Percentiles rank a stretch among this genome's conserved stretches.
phyloP scores from a whole-genome alignment of 179 eudicot genomes.

The Beta macrorhiza region DNA sequence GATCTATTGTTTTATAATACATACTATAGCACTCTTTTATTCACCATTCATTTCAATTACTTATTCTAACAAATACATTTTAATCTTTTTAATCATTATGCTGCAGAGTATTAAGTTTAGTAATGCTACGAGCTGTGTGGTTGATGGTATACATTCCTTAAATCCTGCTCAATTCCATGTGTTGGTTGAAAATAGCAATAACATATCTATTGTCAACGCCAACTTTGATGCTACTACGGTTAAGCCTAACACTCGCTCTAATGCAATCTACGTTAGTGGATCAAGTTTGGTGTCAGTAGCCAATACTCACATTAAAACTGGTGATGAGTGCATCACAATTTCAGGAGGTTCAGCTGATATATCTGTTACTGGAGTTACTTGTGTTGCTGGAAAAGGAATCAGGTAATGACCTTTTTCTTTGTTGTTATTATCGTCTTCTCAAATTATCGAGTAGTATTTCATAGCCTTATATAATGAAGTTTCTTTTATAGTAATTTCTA shows the following conservation, averaged over 20 bases:
- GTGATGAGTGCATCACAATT: constrained; percentile 32
- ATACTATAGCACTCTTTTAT: no score
- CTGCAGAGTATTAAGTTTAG: constrained; percentile 26
- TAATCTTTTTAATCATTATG: neutral
- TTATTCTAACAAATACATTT: neutral
- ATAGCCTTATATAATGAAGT: no score
- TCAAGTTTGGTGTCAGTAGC: constrained; percentile 14
- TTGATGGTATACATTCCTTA: constrained; percentile 27
- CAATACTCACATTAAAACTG: constrained; percentile 23
- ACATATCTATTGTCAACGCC: constrained; percentile 20
- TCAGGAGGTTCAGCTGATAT: constrained; percentile 29
- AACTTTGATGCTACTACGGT: constrained; percentile 25
- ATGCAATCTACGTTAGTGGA: constrained; percentile 27
- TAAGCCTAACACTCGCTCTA: constrained; percentile 20
- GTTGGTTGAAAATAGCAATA: constrained; percentile 20
- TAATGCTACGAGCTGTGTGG: constrained; percentile 21
- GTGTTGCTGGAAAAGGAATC: constrained; percentile 29
- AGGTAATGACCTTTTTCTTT: constrained; percentile 15
- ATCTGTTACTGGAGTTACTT: constrained; percentile 24
- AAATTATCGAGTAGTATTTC: neutral
- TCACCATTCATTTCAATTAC: neutral
- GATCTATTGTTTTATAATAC: no score
- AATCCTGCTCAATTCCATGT: constrained; percentile 33
- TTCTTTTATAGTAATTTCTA: neutral
- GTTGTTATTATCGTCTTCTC: neutral